Evolutionary conservation across 257 asterid genomes (phyloP), one percentile per base, ranked within the genome.

Genomic region (Craterostigma plantagineum): DNA sequence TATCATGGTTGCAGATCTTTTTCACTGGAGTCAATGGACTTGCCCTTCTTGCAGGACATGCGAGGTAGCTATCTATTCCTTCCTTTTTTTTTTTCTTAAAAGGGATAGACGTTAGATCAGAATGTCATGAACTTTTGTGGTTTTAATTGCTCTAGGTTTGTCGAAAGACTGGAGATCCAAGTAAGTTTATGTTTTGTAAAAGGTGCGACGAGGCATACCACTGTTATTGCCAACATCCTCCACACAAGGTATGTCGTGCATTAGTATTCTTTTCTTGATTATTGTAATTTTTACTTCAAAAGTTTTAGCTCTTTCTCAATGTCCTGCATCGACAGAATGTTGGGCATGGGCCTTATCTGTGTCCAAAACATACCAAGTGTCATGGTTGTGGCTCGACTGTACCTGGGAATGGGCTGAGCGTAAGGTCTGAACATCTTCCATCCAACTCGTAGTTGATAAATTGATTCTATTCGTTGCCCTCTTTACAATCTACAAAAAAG

Each of bases 21-120:
- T 90, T 62, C 96, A 83, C 63, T 90, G 96, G 99, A 84, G 92
- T 67, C 80, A 94, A 35, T 90, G 96, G 99, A 57, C 75, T 14
- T 90, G 99, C 62, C 92, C 96, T 46, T 90, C 94, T 44, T 90
- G 99, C 69, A 77, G 96, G 42, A 49, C 45, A 43, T 90, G 96
- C 53, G 99, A 90, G 99, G 99, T 90, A 71, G 58, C 39, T 9
- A 38, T 50, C 33, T 10, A 35, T 30, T 33, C 33, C n/a, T 11
- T 48, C 41, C 46, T 40, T 33, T 15, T 48, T 17, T 39, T 18
- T n/a, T n/a, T n/a, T n/a, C n/a, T n/a, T n/a, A n/a, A n/a, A n/a
- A n/a, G n/a, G n/a, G n/a, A n/a, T n/a, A n/a, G n/a, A n/a, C n/a
- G n/a, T n/a, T n/a, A n/a, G n/a, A n/a, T n/a, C n/a, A n/a, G n/a